These are phyloP conservation scores for Phytophthora quininea DNA, from an alignment of 352 stramenopile genomes.

Conservation along the genomic window DNA sequence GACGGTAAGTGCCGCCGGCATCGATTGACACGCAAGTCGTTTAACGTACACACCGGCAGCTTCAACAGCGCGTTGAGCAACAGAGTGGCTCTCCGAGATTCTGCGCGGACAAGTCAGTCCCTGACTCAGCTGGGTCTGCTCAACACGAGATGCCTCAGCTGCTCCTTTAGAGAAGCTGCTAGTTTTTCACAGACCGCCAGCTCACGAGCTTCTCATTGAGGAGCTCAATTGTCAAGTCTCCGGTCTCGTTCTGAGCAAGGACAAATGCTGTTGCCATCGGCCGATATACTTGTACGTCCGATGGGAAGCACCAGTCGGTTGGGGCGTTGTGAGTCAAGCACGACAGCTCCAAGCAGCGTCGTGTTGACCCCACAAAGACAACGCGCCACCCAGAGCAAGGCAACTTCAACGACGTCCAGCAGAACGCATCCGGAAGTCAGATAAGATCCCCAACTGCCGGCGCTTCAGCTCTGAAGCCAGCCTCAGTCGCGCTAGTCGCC, in stretches of 20 bases:
- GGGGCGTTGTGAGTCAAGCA: background rate
- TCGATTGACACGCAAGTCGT: conserved; percentile 24
- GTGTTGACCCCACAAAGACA: background rate
- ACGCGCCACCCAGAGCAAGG: background rate
- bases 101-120: background rate
- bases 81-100: background rate
- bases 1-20: background rate
- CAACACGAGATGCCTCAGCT: too few species aligned
- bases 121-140: too few species aligned
- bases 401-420: background rate
- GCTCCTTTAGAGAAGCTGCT: too few species aligned
- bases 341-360: background rate
- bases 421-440: background rate
- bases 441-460: background rate
- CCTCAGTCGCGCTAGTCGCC: too few species aligned
- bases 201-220: too few species aligned
- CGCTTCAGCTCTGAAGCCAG: too few species aligned
- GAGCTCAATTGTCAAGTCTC: too few species aligned
- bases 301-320: too few species aligned
- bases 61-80: background rate
- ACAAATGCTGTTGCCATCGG: too few species aligned
- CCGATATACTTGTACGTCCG: too few species aligned
- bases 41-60: conserved; percentile 8
- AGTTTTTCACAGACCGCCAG: too few species aligned
- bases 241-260: too few species aligned